Evolutionary conservation across 257 asterid species (phyloP).

Genomic region (Knoxia roxburghii): DNA sequence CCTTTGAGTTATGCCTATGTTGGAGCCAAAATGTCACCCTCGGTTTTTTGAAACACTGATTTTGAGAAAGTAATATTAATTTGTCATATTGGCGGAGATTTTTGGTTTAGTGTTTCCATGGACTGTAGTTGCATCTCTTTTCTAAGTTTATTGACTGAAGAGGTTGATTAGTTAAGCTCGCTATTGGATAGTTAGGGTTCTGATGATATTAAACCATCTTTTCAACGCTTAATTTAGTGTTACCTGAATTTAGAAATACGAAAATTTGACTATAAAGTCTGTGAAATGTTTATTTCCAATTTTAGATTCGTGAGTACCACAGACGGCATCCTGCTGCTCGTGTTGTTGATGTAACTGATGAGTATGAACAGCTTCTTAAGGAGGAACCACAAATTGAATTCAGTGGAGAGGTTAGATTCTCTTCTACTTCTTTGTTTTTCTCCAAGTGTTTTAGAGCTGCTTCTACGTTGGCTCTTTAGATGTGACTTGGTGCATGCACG

Average conservation of each 20-base stretch:
- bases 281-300: constrained; percentile 1
- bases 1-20: neutral
- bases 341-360: constrained; percentile 70
- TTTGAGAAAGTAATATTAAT: neutral
- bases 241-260: neutral
- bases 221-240: neutral
- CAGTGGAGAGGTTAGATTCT: constrained; percentile 73
- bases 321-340: constrained; percentile 88
- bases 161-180: neutral
- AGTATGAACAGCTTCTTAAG: constrained; percentile 76
- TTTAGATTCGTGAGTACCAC: constrained; percentile 91
- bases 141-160: neutral
- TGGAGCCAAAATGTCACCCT: neutral
- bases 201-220: neutral
- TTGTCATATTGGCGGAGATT: neutral
- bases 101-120: neutral
- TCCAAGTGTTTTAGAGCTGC: neutral
- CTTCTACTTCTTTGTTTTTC: neutral
- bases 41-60: neutral
- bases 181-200: neutral
- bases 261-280: neutral
- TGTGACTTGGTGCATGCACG: constrained; percentile 4
- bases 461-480: neutral
- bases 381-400: constrained; percentile 87
- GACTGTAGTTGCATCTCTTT: neutral